A percentile compares a stretch with the other conserved stretches of the same genome.
These are phyloP conservation scores for Penicillium sp. DNA, from an alignment of 2,329 filamentous ascomycete species.

Conservation along the genomic window DNA sequence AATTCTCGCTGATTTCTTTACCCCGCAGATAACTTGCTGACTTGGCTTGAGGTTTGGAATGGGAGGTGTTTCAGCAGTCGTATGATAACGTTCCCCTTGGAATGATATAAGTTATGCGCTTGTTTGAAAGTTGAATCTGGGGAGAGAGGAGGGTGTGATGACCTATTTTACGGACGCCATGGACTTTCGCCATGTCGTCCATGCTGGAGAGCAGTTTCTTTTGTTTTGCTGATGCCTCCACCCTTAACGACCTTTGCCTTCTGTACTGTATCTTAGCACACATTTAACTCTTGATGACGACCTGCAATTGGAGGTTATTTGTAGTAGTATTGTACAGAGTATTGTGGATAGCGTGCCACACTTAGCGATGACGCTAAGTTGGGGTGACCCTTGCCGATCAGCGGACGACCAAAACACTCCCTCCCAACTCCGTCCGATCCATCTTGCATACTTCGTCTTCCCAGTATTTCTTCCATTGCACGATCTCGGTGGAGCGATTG, in stretches of 20 bases:
- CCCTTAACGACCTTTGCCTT: conserved; percentile 40
- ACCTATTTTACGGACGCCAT: conserved; percentile 25
- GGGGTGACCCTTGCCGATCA: conserved; percentile 25
- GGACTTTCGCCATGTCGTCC: conserved; percentile 15
- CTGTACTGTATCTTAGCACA: conserved; percentile 43
- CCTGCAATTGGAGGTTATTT: conserved; percentile 30
- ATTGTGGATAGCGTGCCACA: background rate
- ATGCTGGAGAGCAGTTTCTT: conserved; percentile 22
- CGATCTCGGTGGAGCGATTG: conserved; percentile 4
- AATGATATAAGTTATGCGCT: conserved; percentile 23
- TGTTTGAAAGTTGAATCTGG: conserved; percentile 17
- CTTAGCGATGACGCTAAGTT: conserved; percentile 19
- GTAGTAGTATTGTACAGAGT: background rate
- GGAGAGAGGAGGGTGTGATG: conserved; percentile 24
- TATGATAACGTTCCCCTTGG: background rate
- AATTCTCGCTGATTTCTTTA: conserved; percentile 24
- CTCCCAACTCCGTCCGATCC: conserved; percentile 3
- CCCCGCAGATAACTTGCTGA: conserved; percentile 16
- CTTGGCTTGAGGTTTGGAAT: conserved; percentile 12
- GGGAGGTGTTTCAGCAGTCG: conserved; percentile 3
- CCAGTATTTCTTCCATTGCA: background rate
- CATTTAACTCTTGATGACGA: conserved; percentile 40
- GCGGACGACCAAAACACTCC: conserved; percentile 13
- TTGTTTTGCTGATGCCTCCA: conserved; percentile 23
- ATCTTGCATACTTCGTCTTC: background rate